A percentile compares a stretch with the other conserved stretches of the same genome.
Evolutionary conservation across 2,329 filamentous ascomycete species (phyloP).

Genomic region (Ophiostoma novo-ulmi): DNA sequence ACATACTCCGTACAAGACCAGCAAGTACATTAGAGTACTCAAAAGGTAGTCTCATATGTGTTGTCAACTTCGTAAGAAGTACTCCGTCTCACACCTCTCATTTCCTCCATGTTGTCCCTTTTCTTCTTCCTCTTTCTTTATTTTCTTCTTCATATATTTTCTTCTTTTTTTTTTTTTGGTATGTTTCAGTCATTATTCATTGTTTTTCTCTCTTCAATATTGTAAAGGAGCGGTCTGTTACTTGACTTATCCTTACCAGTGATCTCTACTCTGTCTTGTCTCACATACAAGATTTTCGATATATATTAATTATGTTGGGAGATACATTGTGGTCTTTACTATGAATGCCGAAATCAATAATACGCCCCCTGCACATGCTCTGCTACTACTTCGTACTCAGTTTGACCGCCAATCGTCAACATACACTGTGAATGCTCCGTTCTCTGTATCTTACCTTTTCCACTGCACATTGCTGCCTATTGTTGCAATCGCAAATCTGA

Average conservation of each 20-base stretch:
- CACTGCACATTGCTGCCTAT: neutral
- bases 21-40: neutral
- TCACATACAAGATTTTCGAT: neutral
- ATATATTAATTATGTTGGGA: no score
- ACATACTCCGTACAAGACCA: neutral
- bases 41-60: neutral
- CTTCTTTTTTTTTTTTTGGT: neutral
- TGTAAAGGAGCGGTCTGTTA: neutral
- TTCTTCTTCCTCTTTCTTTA: neutral
- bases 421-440: neutral
- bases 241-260: neutral
- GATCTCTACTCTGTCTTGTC: neutral
- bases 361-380: neutral
- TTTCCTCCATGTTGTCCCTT: neutral
- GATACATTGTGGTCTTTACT: neutral
- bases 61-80: neutral
- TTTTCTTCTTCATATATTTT: neutral
- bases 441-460: neutral
- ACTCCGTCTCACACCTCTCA: neutral
- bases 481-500: constrained; percentile 1
- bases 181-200: neutral
- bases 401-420: neutral
- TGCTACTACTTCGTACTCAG: neutral
- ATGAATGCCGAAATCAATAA: neutral
- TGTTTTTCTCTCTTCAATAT: neutral